A percentile compares a stretch with the other conserved stretches of the same genome.
Conservation (phyloP, 163 green algal species). For the Chlamydomonas reinhardtii region DNA sequence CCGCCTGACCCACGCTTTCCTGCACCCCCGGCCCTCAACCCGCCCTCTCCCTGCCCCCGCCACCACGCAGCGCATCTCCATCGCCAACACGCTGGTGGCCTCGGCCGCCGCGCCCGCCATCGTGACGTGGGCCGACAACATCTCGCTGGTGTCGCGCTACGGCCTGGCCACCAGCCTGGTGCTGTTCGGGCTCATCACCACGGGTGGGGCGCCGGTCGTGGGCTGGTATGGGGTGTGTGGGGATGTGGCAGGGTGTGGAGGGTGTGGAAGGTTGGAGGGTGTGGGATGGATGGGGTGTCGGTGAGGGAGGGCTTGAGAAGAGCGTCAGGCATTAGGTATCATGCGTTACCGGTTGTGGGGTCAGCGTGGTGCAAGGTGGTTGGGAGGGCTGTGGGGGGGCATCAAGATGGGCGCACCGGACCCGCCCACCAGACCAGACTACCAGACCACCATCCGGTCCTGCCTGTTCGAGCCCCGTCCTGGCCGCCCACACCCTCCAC, state of each 20-base stretch:
- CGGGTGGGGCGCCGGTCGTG: slow-evolving; percentile 6
- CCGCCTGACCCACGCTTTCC: not conserved
- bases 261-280: not conserved
- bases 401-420: no score
- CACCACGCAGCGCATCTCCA: slow-evolving; percentile 45
- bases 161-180: slow-evolving; percentile 50
- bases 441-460: no score
- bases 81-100: slow-evolving; percentile 57
- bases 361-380: no score
- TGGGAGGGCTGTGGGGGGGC: no score
- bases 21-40: no score
- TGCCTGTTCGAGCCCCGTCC: no score
- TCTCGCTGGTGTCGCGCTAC: slow-evolving; percentile 40
- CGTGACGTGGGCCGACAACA: slow-evolving; percentile 48
- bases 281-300: no score
- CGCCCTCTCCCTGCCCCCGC: not conserved
- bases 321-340: no score
- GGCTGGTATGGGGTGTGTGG: not conserved
- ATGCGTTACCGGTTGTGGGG: no score
- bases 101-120: slow-evolving; percentile 51
- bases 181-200: slow-evolving; percentile 58
- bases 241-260: not conserved
- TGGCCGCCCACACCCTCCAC: no score
- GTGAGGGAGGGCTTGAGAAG: no score
- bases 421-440: no score